Base-by-base conservation (phyloP, 257 asterid species). In the Coffea canephora region DNA sequence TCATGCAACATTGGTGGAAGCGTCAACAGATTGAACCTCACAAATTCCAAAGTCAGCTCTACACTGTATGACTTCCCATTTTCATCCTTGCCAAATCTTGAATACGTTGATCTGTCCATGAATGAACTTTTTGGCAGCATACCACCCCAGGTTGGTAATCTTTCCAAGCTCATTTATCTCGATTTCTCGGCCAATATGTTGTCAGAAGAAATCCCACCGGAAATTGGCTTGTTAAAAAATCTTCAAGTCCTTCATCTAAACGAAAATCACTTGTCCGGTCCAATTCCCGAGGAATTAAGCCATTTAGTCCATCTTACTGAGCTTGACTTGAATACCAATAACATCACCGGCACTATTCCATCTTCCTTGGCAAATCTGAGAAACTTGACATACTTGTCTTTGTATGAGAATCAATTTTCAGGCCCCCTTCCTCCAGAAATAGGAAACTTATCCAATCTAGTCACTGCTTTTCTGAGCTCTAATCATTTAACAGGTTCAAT, bases 31-130 rank as follows among this genome's bases (percentile, higher is more conserved):
- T 0, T 85, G 62, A 85, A 79, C 70, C 80, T 82, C 65, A 71
- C 82, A 0, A 71, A 61, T 57, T n/a, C 21, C 1, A 4, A 48
- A 39, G 41, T 81, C 2, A 4, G 9, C 9, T 85, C 77, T 45
- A 82, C 82, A 3, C 82, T 82, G 21, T 0, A 66, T 4, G 11
- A 76, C 76, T 85, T 85, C 41, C 84, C 88, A 15, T 85, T 79
- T 64, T 76, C 78, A 2, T 69, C 74, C 62, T 82, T 85, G 19
- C 82, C 78, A 1, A 71, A 82, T 85, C 73, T 85, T 9, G 73
- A 70, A 21, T 59, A 48, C 49, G 39, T 77, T 14, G 83, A 82
- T 69, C 21, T 82, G 71, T 57, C 76, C 6, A 5, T n/a, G 45
- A 85, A 82, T 18, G 36, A 54, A 2, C 49, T 83, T 68, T 80